phyloP scores from a whole-genome alignment of 148 eudicot genomes.

The Rhododendron vialii region DNA sequence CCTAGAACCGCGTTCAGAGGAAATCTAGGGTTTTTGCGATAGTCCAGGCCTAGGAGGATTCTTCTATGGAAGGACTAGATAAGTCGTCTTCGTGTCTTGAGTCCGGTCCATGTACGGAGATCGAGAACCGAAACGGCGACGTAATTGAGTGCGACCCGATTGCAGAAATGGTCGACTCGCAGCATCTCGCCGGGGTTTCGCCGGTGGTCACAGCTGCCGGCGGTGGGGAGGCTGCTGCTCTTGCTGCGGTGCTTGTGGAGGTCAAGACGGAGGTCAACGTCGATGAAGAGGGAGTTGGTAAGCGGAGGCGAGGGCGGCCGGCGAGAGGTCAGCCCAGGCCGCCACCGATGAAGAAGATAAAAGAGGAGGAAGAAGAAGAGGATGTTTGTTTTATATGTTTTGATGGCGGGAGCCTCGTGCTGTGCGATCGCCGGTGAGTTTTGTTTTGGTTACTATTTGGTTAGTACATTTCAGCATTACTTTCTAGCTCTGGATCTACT shows the following conservation, averaged over 20 bases:
- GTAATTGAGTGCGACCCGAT: constrained; percentile 15
- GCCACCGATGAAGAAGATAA: constrained; percentile 16
- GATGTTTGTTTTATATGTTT: constrained; percentile 94
- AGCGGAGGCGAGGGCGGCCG: constrained; percentile 69
- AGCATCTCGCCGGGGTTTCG: constrained; percentile 25
- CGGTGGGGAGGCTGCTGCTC: neutral
- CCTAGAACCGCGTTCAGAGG: neutral
- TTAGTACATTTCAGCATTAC: neutral
- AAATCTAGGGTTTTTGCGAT: constrained; percentile 38
- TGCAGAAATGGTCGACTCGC: constrained; percentile 14
- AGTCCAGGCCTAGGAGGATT: neutral
- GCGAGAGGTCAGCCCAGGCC: constrained; percentile 35
- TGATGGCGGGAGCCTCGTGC: constrained; percentile 82
- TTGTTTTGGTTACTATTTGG: neutral
- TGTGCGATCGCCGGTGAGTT: constrained; percentile 77
- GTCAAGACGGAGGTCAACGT: constrained; percentile 8
- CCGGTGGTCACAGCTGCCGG: neutral
- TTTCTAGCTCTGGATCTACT: neutral
- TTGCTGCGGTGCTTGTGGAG: neutral
- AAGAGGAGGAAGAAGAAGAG: constrained; percentile 59
- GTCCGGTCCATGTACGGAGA: neutral
- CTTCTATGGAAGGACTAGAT: constrained; percentile 20
- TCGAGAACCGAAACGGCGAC: neutral
- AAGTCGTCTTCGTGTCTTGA: neutral
- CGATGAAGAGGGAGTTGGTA: constrained; percentile 15